These are phyloP conservation scores for Noccaea caerulescens DNA, from an alignment of 345 rosid genomes.

Conservation along the genomic window DNA sequence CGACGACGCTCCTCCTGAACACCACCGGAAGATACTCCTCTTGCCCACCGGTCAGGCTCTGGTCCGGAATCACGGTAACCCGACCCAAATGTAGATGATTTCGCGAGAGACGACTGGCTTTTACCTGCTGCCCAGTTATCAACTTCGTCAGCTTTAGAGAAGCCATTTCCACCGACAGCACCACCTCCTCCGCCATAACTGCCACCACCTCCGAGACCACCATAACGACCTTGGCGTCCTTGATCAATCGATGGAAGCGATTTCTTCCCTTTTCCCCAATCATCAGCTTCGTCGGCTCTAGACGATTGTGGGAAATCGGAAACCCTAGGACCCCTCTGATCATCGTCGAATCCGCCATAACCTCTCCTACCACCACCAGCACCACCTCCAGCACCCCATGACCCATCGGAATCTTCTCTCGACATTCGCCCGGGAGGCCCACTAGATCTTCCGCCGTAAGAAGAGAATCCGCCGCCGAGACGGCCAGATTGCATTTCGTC, in stretches of 20 bases:
- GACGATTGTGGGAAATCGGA: constrained; percentile 80
- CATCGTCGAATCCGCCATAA: constrained; percentile 81
- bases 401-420: constrained; percentile 55
- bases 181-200: constrained; percentile 34
- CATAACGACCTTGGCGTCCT: constrained; percentile 61
- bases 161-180: constrained; percentile 47
- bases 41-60: constrained; percentile 69
- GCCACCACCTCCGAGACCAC: constrained; percentile 57
- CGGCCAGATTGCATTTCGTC: constrained; percentile 88
- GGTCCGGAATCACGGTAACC: constrained; percentile 63
- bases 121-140: constrained; percentile 80
- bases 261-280: constrained; percentile 82
- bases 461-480: constrained; percentile 81
- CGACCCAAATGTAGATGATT: constrained; percentile 69
- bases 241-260: constrained; percentile 59
- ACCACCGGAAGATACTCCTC: constrained; percentile 58
- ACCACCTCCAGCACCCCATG: constrained; percentile 60
- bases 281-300: constrained; percentile 90
- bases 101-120: constrained; percentile 49
- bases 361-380: constrained; percentile 55
- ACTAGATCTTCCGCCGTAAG: constrained; percentile 55
- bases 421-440: constrained; percentile 44
- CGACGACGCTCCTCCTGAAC: constrained; percentile 65
- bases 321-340: constrained; percentile 78
- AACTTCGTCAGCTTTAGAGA: constrained; percentile 81